Percentiles rank a stretch among this genome's conserved stretches.
phyloP scores from a whole-genome alignment of 2,329 filamentous ascomycete genomes.

The Pseudocercospora fijiensis region DNA sequence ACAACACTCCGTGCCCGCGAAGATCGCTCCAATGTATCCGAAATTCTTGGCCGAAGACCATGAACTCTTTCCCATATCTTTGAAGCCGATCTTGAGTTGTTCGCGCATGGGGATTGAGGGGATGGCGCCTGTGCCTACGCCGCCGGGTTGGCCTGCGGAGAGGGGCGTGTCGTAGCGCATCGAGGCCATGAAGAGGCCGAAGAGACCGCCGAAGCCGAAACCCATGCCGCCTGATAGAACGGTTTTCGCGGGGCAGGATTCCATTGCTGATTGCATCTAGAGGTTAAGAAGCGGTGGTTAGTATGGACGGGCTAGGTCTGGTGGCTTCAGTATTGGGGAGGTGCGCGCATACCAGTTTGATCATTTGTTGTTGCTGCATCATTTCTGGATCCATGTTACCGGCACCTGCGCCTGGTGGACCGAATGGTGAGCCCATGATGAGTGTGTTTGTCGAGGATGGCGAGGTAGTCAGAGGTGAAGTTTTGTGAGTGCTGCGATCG shows the following conservation, averaged over 20 bases:
- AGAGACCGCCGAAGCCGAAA: constrained; percentile 88
- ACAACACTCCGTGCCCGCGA: constrained; percentile 89
- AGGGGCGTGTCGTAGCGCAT: constrained; percentile 98
- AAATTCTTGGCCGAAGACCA: constrained; percentile 90
- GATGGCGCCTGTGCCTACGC: constrained; percentile 47
- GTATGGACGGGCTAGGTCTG: too few species aligned
- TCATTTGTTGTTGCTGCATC: constrained; percentile 50
- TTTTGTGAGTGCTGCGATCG: background rate
- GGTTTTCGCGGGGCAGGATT: constrained; percentile 87
- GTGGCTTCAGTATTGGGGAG: background rate
- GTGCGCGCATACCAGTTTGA: constrained; percentile 44
- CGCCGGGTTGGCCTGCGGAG: constrained; percentile 52
- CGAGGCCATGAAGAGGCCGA: constrained; percentile 96
- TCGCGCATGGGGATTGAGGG: constrained; percentile 72
- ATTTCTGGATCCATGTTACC: constrained; percentile 35
- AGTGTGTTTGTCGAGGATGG: constrained; percentile 4
- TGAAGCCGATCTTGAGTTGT: constrained; percentile 82
- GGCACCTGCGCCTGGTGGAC: constrained; percentile 13
- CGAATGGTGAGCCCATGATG: constrained; percentile 18
- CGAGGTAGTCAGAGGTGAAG: background rate
- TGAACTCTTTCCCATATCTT: constrained; percentile 87
- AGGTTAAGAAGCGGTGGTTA: background rate
- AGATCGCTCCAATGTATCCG: constrained; percentile 86
- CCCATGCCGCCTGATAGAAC: constrained; percentile 89
- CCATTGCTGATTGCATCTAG: constrained; percentile 83